Conservation (phyloP, 1,284 basidiomycete species). For the Golubevia pallescens region DNA sequence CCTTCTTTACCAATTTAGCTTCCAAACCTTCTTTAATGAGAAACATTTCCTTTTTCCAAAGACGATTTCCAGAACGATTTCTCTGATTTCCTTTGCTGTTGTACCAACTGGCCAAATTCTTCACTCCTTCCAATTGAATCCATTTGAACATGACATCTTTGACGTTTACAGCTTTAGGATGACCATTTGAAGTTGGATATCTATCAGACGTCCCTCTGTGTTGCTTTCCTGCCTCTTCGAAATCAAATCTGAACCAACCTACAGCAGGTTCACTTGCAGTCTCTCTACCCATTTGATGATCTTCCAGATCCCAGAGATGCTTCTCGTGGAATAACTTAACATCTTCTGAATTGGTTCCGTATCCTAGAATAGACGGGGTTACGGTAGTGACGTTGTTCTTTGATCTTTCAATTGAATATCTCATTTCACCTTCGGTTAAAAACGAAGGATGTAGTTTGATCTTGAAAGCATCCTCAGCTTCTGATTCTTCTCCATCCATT, state of each 20-base stretch:
- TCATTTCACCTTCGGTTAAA: not conserved
- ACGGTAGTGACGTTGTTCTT: not conserved
- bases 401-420: not conserved
- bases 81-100: no score
- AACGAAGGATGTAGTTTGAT: not conserved
- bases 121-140: not conserved
- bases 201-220: not conserved
- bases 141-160: not conserved
- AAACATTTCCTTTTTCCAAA: no score
- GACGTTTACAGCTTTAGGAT: not conserved
- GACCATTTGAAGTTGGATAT: not conserved
- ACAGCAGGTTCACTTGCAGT: not conserved
- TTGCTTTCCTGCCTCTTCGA: not conserved
- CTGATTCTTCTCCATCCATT: no score
- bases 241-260: not conserved
- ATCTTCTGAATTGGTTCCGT: no score
- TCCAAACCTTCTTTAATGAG: no score
- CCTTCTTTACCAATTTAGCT: no score
- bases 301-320: not conserved
- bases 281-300: not conserved
- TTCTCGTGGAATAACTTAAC: no score
- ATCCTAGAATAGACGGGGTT: no score
- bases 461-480: not conserved
- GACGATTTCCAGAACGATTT: no score
- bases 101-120: not conserved